Conservation (phyloP, 768 basidiomycete genomes). For the Dacryopinax spathularia region DNA sequence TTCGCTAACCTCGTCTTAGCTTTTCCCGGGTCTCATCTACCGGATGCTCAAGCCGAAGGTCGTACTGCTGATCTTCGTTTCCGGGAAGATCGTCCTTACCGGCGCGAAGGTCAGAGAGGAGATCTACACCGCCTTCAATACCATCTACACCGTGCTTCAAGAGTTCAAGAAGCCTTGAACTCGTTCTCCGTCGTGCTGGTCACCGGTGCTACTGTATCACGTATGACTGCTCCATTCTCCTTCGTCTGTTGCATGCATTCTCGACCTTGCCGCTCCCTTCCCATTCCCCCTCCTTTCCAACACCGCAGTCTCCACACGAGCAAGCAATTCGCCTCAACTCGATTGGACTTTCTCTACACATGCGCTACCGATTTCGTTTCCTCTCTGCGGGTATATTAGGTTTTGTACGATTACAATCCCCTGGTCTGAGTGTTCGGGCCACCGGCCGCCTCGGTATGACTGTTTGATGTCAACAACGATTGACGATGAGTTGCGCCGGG, state of each 20-base stretch:
- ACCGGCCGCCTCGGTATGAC: too few species aligned
- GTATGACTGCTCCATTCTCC: neutral
- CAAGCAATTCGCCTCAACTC: neutral
- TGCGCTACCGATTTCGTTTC: neutral
- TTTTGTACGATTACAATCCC: neutral
- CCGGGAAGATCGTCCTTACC: constrained; percentile 77
- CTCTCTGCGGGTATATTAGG: neutral
- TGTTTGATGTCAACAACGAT: too few species aligned
- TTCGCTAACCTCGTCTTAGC: constrained; percentile 32
- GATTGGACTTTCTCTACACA: neutral
- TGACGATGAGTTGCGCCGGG: too few species aligned
- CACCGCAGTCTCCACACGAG: neutral
- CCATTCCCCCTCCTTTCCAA: constrained; percentile 3
- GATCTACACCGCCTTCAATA: constrained; percentile 99
- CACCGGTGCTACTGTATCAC: neutral
- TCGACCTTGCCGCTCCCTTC: neutral
- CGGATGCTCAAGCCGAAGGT: constrained; percentile 99
- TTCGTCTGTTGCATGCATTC: neutral
- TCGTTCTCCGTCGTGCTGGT: neutral
- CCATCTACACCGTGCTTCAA: constrained; percentile 94
- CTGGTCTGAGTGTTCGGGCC: too few species aligned
- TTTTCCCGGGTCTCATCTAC: constrained; percentile 98
- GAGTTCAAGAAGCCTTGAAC: constrained; percentile 71
- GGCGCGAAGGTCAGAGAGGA: constrained; percentile 77
- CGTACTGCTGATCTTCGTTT: constrained; percentile 94